Conservation (phyloP, 139 green algal species). For the Trebouxia sp. region DNA sequence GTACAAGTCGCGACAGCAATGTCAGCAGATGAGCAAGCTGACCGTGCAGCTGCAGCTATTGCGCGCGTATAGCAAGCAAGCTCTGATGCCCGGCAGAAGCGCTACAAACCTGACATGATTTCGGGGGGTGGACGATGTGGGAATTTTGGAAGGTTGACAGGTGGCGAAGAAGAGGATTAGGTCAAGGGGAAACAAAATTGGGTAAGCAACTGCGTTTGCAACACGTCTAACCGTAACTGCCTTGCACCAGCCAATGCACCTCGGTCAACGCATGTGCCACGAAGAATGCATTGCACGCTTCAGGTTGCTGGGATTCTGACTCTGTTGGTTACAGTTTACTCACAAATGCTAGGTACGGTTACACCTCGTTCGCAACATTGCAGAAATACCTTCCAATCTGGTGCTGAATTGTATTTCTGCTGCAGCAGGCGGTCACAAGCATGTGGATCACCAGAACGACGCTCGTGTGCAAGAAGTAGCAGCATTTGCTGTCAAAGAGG, state of each 20-base stretch:
- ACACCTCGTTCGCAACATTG: too few species aligned
- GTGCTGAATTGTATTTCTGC: background rate
- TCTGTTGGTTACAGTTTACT: background rate
- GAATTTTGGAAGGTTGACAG: background rate
- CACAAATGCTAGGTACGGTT: background rate
- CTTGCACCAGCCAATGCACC: background rate
- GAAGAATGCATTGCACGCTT: background rate
- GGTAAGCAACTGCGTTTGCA: slow-evolving; percentile 2
- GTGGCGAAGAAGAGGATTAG: slow-evolving; percentile 2
- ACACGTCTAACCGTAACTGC: background rate
- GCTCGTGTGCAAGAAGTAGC: slow-evolving; percentile 18
- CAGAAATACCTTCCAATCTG: background rate
- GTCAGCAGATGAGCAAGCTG: too few species aligned
- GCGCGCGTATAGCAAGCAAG: too few species aligned
- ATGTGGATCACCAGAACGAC: slow-evolving; percentile 31
- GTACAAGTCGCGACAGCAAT: too few species aligned
- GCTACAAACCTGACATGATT: background rate
- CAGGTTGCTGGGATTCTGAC: background rate
- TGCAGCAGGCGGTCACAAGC: slow-evolving; percentile 31
- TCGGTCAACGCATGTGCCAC: background rate
- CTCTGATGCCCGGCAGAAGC: background rate
- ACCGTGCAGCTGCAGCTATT: too few species aligned
- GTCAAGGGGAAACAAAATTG: background rate
- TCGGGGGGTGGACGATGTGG: background rate
- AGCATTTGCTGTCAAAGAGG: slow-evolving; percentile 33